phyloP scores from a whole-genome alignment of 2,329 filamentous ascomycete genomes.

The Penicillium sp. region DNA sequence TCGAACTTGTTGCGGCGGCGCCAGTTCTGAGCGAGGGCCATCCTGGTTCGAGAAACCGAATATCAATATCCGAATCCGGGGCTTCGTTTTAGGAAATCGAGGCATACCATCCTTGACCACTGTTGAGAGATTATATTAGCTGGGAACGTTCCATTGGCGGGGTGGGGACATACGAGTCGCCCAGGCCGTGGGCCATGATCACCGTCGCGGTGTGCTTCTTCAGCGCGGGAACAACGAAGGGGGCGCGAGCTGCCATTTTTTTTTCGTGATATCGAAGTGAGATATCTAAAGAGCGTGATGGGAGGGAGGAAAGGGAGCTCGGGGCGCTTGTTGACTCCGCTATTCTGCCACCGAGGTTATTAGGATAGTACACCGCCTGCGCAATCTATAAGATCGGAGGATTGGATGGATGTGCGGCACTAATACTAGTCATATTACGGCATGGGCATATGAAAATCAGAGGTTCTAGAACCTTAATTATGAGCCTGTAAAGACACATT shows the following conservation, averaged over 20 bases:
- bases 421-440: background rate
- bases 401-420: background rate
- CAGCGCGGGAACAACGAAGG: constrained; percentile 73
- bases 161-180: constrained; percentile 67
- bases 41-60: constrained; percentile 42
- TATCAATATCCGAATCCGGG: background rate
- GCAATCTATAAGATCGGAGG: background rate
- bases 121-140: constrained; percentile 28
- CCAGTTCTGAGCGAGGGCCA: constrained; percentile 83
- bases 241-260: constrained; percentile 49
- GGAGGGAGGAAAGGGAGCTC: background rate
- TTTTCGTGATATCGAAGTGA: constrained; percentile 11
- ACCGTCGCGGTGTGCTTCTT: constrained; percentile 89
- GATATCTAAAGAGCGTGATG: background rate
- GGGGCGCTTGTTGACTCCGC: background rate
- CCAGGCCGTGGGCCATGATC: constrained; percentile 90
- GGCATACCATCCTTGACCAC: constrained; percentile 49
- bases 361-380: background rate
- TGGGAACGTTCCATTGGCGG: background rate
- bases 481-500: too few species aligned
- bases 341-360: constrained; percentile 3
- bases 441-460: too few species aligned
- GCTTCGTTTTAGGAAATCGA: background rate
- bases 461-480: too few species aligned
- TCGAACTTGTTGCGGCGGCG: constrained; percentile 75